Conservation (phyloP, 2,329 filamentous ascomycete species). For the Fusarium graminum region DNA sequence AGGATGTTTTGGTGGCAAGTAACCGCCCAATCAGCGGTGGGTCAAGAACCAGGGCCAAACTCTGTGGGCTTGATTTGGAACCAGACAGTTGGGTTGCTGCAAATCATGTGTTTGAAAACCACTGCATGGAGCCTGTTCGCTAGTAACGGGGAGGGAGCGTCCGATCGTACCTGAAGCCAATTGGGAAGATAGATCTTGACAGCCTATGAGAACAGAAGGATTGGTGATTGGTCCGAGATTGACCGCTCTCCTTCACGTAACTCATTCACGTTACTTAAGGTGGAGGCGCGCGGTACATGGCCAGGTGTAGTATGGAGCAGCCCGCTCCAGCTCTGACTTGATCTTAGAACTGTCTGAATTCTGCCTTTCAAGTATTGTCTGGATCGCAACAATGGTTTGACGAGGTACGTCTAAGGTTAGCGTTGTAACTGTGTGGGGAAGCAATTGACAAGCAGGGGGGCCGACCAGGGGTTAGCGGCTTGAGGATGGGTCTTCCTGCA, state of each 20-base stretch:
- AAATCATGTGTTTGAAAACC: conserved; percentile 52
- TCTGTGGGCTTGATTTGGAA: conserved; percentile 40
- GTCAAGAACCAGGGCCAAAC: conserved; percentile 25
- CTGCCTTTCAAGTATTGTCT: conserved; percentile 11
- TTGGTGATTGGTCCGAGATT: conserved; percentile 35
- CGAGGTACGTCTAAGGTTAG: conserved; percentile 39
- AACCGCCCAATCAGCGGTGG: conserved; percentile 38
- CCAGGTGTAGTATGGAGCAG: conserved; percentile 10
- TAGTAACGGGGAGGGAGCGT: conserved; percentile 41
- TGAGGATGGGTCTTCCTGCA: conserved; percentile 47
- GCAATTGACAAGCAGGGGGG: conserved; percentile 45
- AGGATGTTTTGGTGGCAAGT: conserved; percentile 30
- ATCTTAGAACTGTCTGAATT: background rate
- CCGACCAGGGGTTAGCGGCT: conserved; percentile 43
- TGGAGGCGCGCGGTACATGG: conserved; percentile 26
- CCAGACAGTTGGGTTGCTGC: conserved; percentile 48
- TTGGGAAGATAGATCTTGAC: conserved; percentile 40
- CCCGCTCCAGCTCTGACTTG: conserved; percentile 24
- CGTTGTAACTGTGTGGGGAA: conserved; percentile 44
- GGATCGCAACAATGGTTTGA: conserved; percentile 31
- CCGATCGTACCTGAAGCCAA: conserved; percentile 48
- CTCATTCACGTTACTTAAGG: conserved; percentile 6
- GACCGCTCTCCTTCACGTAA: background rate
- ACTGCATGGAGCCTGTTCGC: conserved; percentile 46
- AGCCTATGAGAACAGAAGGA: conserved; percentile 35